Evolutionary conservation across 495 filamentous ascomycete genomes (phyloP).

Genomic region (Cenococcum geophilum): DNA sequence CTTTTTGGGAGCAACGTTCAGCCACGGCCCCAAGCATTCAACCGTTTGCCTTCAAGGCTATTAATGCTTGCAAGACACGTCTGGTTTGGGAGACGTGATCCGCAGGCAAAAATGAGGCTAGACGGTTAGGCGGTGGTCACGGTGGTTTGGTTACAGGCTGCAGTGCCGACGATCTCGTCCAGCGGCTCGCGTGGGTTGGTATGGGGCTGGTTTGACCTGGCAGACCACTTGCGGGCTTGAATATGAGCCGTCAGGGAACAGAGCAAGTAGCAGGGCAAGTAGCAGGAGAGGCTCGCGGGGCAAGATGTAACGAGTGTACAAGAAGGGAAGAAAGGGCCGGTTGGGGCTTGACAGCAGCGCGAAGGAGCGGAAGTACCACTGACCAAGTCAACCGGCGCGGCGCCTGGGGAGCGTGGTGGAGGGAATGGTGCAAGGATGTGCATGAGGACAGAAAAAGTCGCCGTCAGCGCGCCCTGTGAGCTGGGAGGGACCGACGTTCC

Average conservation of each 20-base stretch:
- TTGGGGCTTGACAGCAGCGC: constrained; percentile 10
- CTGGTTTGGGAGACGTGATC: constrained; percentile 19
- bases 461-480: constrained; percentile 13
- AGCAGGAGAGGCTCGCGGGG: constrained; percentile 5
- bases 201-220: constrained; percentile 8
- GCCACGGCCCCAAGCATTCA: constrained; percentile 23
- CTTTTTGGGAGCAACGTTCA: constrained; percentile 27
- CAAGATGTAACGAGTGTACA: constrained; percentile 27
- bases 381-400: constrained; percentile 23
- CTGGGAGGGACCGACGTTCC: constrained; percentile 24
- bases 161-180: constrained; percentile 23
- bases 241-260: constrained; percentile 9
- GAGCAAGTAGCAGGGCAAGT: background rate
- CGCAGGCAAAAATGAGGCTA: constrained; percentile 24
- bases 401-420: constrained; percentile 18
- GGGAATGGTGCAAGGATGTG: constrained; percentile 18
- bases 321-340: constrained; percentile 15
- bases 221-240: constrained; percentile 21
- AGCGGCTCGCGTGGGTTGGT: constrained; percentile 23
- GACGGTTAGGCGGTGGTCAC: constrained; percentile 8
- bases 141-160: constrained; percentile 18
- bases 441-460: constrained; percentile 15
- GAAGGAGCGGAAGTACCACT: constrained; percentile 21
- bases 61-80: constrained; percentile 29
- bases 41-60: constrained; percentile 27